Base-by-base conservation (phyloP, 2,329 filamentous ascomycete genomes). In the Arthroderma sp. region DNA sequence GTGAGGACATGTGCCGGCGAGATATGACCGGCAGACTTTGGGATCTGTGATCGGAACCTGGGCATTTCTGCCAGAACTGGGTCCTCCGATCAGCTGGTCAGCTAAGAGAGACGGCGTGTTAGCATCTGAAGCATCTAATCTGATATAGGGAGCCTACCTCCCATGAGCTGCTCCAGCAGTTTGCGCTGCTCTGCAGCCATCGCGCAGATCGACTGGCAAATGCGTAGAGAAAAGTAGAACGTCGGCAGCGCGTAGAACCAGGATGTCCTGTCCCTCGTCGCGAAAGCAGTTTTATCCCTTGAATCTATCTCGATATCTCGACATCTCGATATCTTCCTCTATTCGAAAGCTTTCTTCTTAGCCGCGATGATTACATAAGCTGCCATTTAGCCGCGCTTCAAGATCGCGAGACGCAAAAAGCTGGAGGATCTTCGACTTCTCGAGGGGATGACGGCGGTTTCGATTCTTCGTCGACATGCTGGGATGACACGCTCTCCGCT, bases 101-200 rank as follows among this genome's bases (percentile, higher is more conserved):
- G 71, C 71, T 73, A 58, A n/a, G 17, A 60, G 4, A 51, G 9
- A 33, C 47, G n/a, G 55, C 49, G 23, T 61, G 64, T 71, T 66
- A 69, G 65, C 25, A 17, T 38, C 9, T 2, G n/a, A 19, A 54
- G 19, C 19, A 21, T 15, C 19, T 6, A 21, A 21, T 37, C 25
- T 53, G 31, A 21, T 2, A 19, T 37, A 11, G 23, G 11, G 19
- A 15, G 63, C 65, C 53, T 70, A 74, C 73, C 73, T 70, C 82
- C 82, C 82, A 84, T 85, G 65, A 86, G 81, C 81, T 98, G 93
- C 83, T 97, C 93, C 57, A 98, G 88, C 80, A 97, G 86, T 82
- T 95, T 95, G 71, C 93, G 85, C 76, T 96, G 91, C 83, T 98
- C 93, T 63, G 91, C 91, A 58, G 91, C 91, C 91, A 97, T 95